Evolutionary conservation across 2,329 filamentous ascomycete species (phyloP), one percentile per base, ranked within the genome.

Genomic region (Mycosphaerella arachidis): DNA sequence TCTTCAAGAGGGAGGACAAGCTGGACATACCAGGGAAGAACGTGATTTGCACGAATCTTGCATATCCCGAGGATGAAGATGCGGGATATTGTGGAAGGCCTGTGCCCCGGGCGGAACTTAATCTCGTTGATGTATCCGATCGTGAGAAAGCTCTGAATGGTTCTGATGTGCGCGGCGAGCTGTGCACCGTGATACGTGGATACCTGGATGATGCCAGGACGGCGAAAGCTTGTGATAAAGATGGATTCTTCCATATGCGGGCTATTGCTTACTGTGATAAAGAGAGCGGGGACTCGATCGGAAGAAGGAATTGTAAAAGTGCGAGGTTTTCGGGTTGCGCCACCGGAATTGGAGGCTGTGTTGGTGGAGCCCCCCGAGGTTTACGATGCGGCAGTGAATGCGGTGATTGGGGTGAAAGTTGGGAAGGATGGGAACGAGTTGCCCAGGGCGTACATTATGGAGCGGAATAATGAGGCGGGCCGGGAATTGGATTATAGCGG

Each of bases 271-370:
- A 66, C 96, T 81, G 84, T 83, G 53, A 95, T 92, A 0, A 91
- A 92, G 10, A 91, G 96, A 69, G 89, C 94, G 72, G 90, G 88
- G 1, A 78, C 93, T 92, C 1, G 92, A 96, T 72, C 85, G 92
- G 4, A 87, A 89, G 68, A 89, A 89, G 76, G 86, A 91, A 71
- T 59, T 73, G 56, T 73, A 60, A 73, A 73, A 58, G 66, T 69
- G 27, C 68, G 91, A 86, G 90, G 89, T 59, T 80, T 88, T 61
- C 90, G 93, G 84, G 90, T 94, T 24, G 89, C 90, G 0, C 90
- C 90, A 0, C 90, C 90, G 1, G 90, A 94, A 71, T 83, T 94
- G 1, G 90, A 94, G 75, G 87, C 88, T 1, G 88, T 91, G 68
- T 80, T 94, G 6, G 83, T 94, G 12, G 82, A 85, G 0, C 90